A percentile compares a stretch with the other conserved stretches of the same genome.
These are phyloP conservation scores for Apodospora peruviana DNA, from an alignment of 495 filamentous ascomycete genomes.

Conservation along the genomic window DNA sequence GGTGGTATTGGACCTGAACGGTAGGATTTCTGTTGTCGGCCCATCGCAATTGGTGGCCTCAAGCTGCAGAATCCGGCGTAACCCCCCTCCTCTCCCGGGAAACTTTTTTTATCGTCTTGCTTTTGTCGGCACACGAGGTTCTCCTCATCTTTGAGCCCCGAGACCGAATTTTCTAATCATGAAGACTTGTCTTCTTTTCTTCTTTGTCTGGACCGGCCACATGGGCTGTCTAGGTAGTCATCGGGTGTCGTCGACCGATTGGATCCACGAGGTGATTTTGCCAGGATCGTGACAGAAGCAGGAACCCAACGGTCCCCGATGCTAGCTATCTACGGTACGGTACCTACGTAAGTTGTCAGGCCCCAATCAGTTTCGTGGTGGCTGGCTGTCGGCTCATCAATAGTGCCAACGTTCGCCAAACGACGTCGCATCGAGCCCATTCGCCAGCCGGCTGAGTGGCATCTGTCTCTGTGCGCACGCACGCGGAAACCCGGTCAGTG, in stretches of 20 bases:
- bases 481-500: not conserved
- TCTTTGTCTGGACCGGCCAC: too few relatives aligned
- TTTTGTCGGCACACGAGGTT: too few relatives aligned
- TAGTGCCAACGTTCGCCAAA: not conserved
- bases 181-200: too few relatives aligned
- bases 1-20: too few relatives aligned
- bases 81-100: not conserved
- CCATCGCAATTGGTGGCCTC: not conserved
- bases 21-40: not conserved
- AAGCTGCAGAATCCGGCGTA: not conserved
- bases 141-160: too few relatives aligned
- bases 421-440: not conserved
- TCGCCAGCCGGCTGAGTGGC: too few relatives aligned
- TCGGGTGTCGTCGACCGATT: not conserved
- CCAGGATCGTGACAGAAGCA: not conserved
- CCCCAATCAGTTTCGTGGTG: not conserved
- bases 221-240: too few relatives aligned
- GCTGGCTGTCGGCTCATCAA: not conserved
- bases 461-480: not conserved
- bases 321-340: not conserved
- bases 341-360: not conserved
- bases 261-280: not conserved
- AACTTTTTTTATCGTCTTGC: not conserved
- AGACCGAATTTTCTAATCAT: too few relatives aligned
- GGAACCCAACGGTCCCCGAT: slow-evolving; percentile 1